Evolutionary conservation across 2,329 filamentous ascomycete genomes (phyloP), one percentile per base, ranked within the genome.

Genomic region (Daldinia sp.): DNA sequence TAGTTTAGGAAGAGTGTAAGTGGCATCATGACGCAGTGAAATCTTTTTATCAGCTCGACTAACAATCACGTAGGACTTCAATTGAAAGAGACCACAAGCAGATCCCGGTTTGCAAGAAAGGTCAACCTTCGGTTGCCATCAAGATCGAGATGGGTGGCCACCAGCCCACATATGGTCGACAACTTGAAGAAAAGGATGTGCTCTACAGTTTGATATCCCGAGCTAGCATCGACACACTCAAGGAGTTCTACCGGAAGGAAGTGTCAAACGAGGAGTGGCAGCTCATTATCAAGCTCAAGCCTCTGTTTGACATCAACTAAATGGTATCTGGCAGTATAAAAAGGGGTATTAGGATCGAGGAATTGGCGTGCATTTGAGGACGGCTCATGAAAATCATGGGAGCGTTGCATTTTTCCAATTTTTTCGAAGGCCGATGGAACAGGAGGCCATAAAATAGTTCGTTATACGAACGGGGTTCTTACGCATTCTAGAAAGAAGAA

Each of bases 81-180:
- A 99, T 99, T 74, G 94, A 99, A 79, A 90, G 96, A 76, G 96
- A 99, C 71, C 95, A 99, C 86, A 99, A 99, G 82, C 88, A 95
- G 68, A 90, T 99, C 69, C 86, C 85, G 8, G 85, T 97, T 60
- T 96, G 93, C 83, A 99, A 99, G 80, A 94, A 93, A 81, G 94
- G 94, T 53, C 92, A 96, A 75, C 95, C 96, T n/a, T 96, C 93
- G 1, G 96, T 99, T 8, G 95, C 95, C 17, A 85, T 99, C 82
- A 99, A 99, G 85, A 96, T 99, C 73, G 96, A 99, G 81, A 90
- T 89, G 87, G 94, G 93, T 55, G 81, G 89, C 61, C 92, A 94
- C 76, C 95, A 99, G 82, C 96, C 95, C 13, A 87, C 90, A 61
- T 99, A 99, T 76, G 95, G 95, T 61, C 91, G 95, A 64, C 95